phyloP scores from a whole-genome alignment of 495 filamentous ascomycete species.

The Xylaria castorea region DNA sequence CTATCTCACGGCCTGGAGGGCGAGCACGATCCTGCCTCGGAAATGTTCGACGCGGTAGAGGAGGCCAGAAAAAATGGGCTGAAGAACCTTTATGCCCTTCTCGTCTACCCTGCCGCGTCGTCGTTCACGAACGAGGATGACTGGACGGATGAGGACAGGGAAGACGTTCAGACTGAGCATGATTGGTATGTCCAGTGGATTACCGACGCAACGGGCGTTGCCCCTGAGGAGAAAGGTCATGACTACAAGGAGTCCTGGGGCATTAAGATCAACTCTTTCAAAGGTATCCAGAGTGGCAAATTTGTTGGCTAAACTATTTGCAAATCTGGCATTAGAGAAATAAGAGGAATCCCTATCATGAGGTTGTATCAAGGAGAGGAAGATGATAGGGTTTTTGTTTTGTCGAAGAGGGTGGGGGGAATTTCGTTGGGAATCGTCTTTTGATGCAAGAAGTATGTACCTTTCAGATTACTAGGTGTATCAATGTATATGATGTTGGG shows the following conservation, averaged over 20 bases:
- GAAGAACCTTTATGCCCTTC: not conserved
- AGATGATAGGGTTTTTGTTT: too few relatives aligned
- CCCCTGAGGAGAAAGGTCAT: conserved; percentile 2
- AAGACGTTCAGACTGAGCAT: not conserved
- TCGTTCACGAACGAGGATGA: not conserved
- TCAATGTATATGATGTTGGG: not conserved
- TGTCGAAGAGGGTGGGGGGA: too few relatives aligned
- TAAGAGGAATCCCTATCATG: not conserved
- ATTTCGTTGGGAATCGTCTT: not conserved
- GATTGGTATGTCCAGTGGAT: conserved; percentile 13
- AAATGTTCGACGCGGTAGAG: conserved; percentile 5
- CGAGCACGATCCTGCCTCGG: not conserved
- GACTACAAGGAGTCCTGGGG: conserved; percentile 1
- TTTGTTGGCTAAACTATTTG: not conserved
- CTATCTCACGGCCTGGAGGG: not conserved
- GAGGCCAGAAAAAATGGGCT: not conserved
- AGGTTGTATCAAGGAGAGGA: not conserved
- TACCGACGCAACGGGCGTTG: not conserved
- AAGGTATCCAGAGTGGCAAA: not conserved
- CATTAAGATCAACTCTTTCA: not conserved
- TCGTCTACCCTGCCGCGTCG: not conserved
- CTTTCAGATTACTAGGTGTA: too few relatives aligned
- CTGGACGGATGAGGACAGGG: conserved; percentile 8
- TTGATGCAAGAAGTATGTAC: too few relatives aligned
- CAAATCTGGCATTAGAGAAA: too few relatives aligned